Evolutionary conservation across 768 basidiomycete genomes (phyloP).

Genomic region (Naganishia kalamii): DNA sequence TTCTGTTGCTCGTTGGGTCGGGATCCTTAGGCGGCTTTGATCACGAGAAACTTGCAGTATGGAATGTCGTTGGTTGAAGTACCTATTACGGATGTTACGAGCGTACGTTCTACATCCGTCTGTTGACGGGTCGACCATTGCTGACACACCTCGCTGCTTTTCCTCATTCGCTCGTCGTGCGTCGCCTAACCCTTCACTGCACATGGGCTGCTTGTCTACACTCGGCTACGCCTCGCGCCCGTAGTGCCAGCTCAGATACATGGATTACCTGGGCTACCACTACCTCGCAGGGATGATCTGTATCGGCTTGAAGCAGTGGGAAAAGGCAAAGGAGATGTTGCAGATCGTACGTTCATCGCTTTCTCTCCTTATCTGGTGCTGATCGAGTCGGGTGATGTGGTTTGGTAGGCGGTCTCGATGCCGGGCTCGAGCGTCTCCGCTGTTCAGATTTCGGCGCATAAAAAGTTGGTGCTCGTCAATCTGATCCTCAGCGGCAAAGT

Average conservation of each 20-base stretch:
- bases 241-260: slow-evolving; percentile 1
- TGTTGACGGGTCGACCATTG: too few species aligned
- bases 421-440: slow-evolving; percentile 9
- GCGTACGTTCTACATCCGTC: not conserved
- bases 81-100: not conserved
- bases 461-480: slow-evolving; percentile 22
- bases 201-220: not conserved
- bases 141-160: too few species aligned
- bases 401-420: slow-evolving; percentile 7
- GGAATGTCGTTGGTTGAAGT: not conserved
- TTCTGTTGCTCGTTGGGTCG: not conserved
- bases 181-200: not conserved
- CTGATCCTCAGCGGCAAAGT: slow-evolving; percentile 21
- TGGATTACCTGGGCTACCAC: slow-evolving; percentile 20
- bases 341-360: slow-evolving; percentile 6
- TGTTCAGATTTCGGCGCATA: slow-evolving; percentile 19
- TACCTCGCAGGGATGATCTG: slow-evolving; percentile 15
- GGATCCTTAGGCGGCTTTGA: not conserved
- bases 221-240: not conserved
- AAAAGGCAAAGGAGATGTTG: slow-evolving; percentile 20
- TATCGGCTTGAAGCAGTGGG: slow-evolving; percentile 9
- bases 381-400: not conserved
- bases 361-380: not conserved
- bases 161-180: not conserved
- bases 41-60: not conserved